Evolutionary conservation across 2,329 filamentous ascomycete species (phyloP), one percentile per base, ranked within the genome.

Genomic region (Nemania diffusa): DNA sequence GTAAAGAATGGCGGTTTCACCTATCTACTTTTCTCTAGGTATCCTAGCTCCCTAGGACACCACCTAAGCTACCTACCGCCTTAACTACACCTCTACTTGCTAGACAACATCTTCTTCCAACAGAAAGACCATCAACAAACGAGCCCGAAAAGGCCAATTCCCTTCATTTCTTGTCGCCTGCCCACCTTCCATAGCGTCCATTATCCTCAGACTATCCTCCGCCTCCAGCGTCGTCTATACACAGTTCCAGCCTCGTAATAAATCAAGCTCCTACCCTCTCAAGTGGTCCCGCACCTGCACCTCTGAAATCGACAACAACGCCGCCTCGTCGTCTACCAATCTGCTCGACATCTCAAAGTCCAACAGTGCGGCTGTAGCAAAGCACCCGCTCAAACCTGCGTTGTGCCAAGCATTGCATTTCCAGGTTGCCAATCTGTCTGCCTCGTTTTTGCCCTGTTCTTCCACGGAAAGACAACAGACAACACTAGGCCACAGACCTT

Each of bases 291-390:
- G 34, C 60, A 51, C 44, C 37, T 22, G 6, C 24, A 24, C 32
- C 64, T 44, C 24, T 22, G 27, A 42, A 17, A 37, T 50, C 26
- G 17, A 64, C 56, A 24, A 64, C 51, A 59, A 56, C 50, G 26
- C 26, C 20, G 20, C 20, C 20, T 11, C 48, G 34, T 48, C n/a
- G 32, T 46, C 29, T 44, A 5, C 29, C 27, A 34, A 24, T 22
- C 46, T 46, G 53, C 34, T 56, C 22, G 27, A 26, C 63, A 34
- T 55, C 53, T 63, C 59, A 46, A 53, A 15, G 26, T 55, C 20
- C 53, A 48, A 55, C 53, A 40, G n/a, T 40, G 46, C 53, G 34
- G 34, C 26, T 15, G 22, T 56, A 24, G 50, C 13, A 29, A 20
- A 32, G 26, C 29, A 17, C 8, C n/a, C 37, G 17, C 8, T 20